phyloP scores from a whole-genome alignment of 164 flowering plant species.

The Amborella trichopoda region DNA sequence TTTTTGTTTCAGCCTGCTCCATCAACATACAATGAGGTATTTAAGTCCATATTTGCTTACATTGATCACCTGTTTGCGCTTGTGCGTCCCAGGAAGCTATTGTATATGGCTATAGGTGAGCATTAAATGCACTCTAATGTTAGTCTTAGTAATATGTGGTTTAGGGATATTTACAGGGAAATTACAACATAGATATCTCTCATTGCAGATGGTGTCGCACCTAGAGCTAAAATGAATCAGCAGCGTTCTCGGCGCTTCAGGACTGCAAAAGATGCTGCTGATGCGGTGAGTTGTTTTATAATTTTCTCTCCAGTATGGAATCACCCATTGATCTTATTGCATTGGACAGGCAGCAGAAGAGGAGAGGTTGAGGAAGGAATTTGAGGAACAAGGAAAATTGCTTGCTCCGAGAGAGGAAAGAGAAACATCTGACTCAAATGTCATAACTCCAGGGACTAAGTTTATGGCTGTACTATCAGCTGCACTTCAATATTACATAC shows the following conservation, averaged over 20 bases:
- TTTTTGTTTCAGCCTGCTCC: conserved; percentile 72
- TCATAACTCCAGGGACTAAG: conserved; percentile 95
- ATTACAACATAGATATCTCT: conserved; percentile 2
- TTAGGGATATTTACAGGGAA: too few relatives aligned
- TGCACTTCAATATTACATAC: conserved; percentile 89
- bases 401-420: conserved; percentile 47
- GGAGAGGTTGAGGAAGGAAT: conserved; percentile 62
- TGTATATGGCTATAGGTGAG: conserved; percentile 93
- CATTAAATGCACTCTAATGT: neutral
- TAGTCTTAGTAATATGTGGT: neutral
- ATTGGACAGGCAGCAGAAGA: conserved; percentile 75
- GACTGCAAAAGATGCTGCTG: conserved; percentile 97
- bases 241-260: conserved; percentile 92
- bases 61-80: conserved; percentile 79
- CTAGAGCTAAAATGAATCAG: conserved; percentile 99
- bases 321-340: conserved; percentile 5
- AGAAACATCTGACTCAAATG: conserved; percentile 90
- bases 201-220: conserved; percentile 90
- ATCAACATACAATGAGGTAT: conserved; percentile 74
- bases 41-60: conserved; percentile 75
- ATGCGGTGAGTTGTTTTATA: conserved; percentile 62
- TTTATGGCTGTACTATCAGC: conserved; percentile 83
- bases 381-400: conserved; percentile 41
- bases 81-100: conserved; percentile 93
- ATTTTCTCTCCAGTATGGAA: neutral